Evolutionary conservation across 805 yeast species (phyloP).

Genomic region (Alloascoidea hylecoeti): DNA sequence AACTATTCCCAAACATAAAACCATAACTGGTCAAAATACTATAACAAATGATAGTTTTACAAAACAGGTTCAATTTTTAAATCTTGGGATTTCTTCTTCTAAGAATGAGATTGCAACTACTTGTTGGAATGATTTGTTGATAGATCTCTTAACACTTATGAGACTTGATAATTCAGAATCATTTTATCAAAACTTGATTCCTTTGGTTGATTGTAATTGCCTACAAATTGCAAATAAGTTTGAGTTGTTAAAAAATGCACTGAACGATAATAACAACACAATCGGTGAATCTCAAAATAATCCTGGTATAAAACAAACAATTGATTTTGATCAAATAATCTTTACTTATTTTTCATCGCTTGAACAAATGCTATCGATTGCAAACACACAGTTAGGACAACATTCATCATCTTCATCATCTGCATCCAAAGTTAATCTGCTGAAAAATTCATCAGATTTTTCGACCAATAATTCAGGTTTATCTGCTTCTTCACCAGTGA

Average conservation of each 20-base stretch:
- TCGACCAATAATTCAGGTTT: too few relatives aligned
- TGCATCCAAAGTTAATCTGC: too few relatives aligned
- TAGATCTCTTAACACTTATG: conserved; percentile 33
- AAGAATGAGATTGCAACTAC: conserved; percentile 27
- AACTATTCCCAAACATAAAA: too few relatives aligned
- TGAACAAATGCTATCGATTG: conserved; percentile 45
- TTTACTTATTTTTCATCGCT: conserved; percentile 36
- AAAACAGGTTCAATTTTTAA: conserved; percentile 29
- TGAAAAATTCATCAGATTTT: too few relatives aligned
- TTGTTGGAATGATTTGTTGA: conserved; percentile 34
- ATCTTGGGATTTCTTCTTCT: conserved; percentile 31
- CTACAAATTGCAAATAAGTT: conserved; percentile 22
- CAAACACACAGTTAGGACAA: conserved; percentile 29
- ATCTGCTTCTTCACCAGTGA: too few relatives aligned
- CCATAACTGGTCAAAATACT: too few relatives aligned
- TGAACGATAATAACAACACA: conserved; percentile 4
- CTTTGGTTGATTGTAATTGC: conserved; percentile 36
- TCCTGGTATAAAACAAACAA: conserved; percentile 12
- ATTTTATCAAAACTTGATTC: conserved; percentile 39
- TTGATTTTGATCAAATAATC: conserved; percentile 31
- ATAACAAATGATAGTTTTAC: too few relatives aligned
- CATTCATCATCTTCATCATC: conserved; percentile 8
- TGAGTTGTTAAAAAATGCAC: conserved; percentile 11
- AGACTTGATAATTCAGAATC: conserved; percentile 36
- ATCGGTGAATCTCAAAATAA: neutral